Evolutionary conservation across 1,284 basidiomycete species (phyloP).

Genomic region (Cryptococcus maquisensis): DNA sequence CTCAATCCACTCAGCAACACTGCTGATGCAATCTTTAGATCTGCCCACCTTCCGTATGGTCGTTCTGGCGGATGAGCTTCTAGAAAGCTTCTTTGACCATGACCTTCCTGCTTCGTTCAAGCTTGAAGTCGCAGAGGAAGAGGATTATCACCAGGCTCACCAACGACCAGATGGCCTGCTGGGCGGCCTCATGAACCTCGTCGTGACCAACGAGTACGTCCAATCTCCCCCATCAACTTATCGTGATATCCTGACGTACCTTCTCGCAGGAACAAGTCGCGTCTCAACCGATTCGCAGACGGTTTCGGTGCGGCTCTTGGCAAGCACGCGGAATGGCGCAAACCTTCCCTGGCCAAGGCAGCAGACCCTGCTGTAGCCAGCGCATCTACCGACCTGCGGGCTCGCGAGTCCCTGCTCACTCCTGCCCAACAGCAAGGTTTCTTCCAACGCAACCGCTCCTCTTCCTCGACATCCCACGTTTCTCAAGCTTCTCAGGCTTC

Average conservation of each 20-base stretch:
- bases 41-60: slow-evolving; percentile 88
- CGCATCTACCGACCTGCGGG: slow-evolving; percentile 62
- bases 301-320: slow-evolving; percentile 90
- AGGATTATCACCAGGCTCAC: slow-evolving; percentile 55
- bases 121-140: slow-evolving; percentile 61
- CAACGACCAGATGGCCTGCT: slow-evolving; percentile 58
- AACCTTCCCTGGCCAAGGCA: slow-evolving; percentile 77
- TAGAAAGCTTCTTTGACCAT: slow-evolving; percentile 89
- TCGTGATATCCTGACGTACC: background rate
- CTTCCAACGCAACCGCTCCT: slow-evolving; percentile 27
- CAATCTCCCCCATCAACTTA: background rate
- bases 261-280: slow-evolving; percentile 38
- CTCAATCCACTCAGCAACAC: background rate
- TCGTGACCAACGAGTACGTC: slow-evolving; percentile 68
- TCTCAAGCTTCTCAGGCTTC: slow-evolving; percentile 49
- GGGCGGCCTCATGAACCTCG: slow-evolving; percentile 79
- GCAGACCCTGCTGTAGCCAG: slow-evolving; percentile 59
- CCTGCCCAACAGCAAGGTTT: slow-evolving; percentile 36
- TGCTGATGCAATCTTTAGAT: slow-evolving; percentile 17
- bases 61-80: slow-evolving; percentile 85
- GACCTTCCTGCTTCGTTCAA: slow-evolving; percentile 84
- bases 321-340: slow-evolving; percentile 59
- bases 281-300: slow-evolving; percentile 64
- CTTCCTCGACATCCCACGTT: slow-evolving; percentile 47
- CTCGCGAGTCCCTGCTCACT: slow-evolving; percentile 74